These are phyloP conservation scores for Vitellaria paradoxa DNA, from an alignment of 179 eudicot genomes.

Conservation along the genomic window DNA sequence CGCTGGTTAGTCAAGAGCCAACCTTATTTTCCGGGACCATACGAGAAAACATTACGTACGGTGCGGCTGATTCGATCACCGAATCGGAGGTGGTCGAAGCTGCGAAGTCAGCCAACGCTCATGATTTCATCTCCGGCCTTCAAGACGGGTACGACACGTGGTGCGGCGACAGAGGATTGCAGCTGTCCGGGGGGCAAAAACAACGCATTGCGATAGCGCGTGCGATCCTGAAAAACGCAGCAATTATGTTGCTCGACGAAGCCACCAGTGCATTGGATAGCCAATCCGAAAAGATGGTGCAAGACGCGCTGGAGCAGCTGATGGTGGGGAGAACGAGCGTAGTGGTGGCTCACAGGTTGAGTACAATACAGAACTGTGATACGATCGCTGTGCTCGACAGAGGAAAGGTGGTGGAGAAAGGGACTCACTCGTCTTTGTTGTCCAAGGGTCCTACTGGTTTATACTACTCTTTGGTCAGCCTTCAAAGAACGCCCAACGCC, in stretches of 20 bases:
- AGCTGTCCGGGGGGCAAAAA: slow-evolving; percentile 50
- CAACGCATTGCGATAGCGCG: slow-evolving; percentile 57
- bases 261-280: slow-evolving; percentile 57
- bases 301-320: slow-evolving; percentile 39
- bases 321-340: slow-evolving; percentile 64
- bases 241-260: slow-evolving; percentile 44
- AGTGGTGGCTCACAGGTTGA: slow-evolving; percentile 78
- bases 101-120: slow-evolving; percentile 37
- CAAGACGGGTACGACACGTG: slow-evolving; percentile 35
- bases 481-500: slow-evolving; percentile 30
- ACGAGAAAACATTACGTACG: slow-evolving; percentile 32
- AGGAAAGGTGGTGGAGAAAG: slow-evolving; percentile 70
- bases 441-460: slow-evolving; percentile 56
- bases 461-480: slow-evolving; percentile 55
- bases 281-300: slow-evolving; percentile 41
- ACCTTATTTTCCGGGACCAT: slow-evolving; percentile 40
- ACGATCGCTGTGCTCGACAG: slow-evolving; percentile 60
- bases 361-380: slow-evolving; percentile 65
- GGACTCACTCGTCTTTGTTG: slow-evolving; percentile 53
- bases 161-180: slow-evolving; percentile 40
- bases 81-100: slow-evolving; percentile 36
- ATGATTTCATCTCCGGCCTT: slow-evolving; percentile 25
- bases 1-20: slow-evolving; percentile 42
- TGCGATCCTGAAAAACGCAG: slow-evolving; percentile 45
- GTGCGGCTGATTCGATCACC: slow-evolving; percentile 25